A percentile compares a stretch with the other conserved stretches of the same genome.
Conservation (phyloP, 345 rosid genomes). For the Eucalyptus pumila region DNA sequence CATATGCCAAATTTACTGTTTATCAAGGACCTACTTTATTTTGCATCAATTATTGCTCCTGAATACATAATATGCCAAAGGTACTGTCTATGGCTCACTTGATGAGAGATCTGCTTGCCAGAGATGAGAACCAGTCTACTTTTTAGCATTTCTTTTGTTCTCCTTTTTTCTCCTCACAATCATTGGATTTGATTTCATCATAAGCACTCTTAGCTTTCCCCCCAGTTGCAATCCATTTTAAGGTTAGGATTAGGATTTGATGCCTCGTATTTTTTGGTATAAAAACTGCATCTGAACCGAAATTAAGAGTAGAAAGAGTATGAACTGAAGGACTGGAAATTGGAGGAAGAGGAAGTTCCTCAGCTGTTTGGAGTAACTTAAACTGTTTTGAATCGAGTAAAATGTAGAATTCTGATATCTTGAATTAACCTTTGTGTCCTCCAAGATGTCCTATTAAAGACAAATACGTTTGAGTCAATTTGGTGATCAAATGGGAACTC, state of each 20-base stretch:
- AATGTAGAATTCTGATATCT: not conserved
- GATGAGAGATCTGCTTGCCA: not conserved
- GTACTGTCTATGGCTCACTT: not conserved
- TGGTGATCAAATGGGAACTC: not conserved
- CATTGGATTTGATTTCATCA: not conserved
- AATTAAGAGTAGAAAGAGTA: not conserved
- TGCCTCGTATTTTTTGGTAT: not conserved
- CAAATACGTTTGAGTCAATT: not conserved
- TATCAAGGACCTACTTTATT: not conserved
- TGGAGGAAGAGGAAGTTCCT: not conserved
- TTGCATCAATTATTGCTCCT: not conserved
- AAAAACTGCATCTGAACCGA: not conserved
- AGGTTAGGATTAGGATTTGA: not conserved
- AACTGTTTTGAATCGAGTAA: not conserved
- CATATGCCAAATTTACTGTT: not conserved
- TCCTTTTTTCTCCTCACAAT: not conserved
- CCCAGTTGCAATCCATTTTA: not conserved
- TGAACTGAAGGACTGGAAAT: not conserved
- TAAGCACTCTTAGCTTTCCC: not conserved
- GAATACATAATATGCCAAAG: not conserved
- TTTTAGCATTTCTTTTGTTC: not conserved
- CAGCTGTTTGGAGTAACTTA: not conserved
- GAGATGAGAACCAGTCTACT: not conserved
- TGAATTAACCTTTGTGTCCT: not conserved
- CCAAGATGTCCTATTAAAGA: not conserved